Evolutionary conservation across 495 filamentous ascomycete species (phyloP).

Genomic region (Aspergillus ellipticus): DNA sequence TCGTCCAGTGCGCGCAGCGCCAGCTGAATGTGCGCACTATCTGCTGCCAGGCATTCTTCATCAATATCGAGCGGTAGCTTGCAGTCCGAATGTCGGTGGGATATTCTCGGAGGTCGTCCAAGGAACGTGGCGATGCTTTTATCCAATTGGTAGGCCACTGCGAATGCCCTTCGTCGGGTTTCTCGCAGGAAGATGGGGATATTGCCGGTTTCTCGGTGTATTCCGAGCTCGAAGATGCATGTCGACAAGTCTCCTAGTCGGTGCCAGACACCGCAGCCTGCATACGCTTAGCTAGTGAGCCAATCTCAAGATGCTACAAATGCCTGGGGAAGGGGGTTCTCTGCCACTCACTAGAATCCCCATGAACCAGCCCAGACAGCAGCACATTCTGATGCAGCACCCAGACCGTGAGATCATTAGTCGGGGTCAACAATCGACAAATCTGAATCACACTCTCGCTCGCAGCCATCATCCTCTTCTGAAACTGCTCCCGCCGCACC

Average conservation of each 20-base stretch:
- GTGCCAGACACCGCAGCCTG: conserved; percentile 28
- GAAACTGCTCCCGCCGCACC: conserved; percentile 15
- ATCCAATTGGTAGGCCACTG: conserved; percentile 45
- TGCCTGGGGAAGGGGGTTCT: background rate
- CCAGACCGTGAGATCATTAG: conserved; percentile 34
- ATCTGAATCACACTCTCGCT: conserved; percentile 25
- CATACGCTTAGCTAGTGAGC: background rate
- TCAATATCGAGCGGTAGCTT: conserved; percentile 51
- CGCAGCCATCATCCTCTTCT: conserved; percentile 25
- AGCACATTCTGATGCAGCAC: conserved; percentile 28
- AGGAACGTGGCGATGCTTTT: conserved; percentile 51
- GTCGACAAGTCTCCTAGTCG: conserved; percentile 31
- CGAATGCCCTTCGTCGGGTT: conserved; percentile 45
- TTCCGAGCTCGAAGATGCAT: conserved; percentile 48
- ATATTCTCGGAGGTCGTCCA: conserved; percentile 51
- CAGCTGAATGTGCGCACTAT: conserved; percentile 29
- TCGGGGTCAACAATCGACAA: conserved; percentile 27
- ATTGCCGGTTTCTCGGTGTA: conserved; percentile 44
- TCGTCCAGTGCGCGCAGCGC: conserved; percentile 34
- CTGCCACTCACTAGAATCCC: conserved; percentile 29
- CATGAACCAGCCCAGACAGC: conserved; percentile 20
- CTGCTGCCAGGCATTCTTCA: conserved; percentile 42
- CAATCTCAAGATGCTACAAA: too few species aligned
- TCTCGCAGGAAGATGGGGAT: conserved; percentile 44
- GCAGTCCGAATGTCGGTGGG: conserved; percentile 46